Evolutionary conservation across 1,284 basidiomycete genomes (phyloP), one percentile per base, ranked within the genome.

Genomic region (Naganishia sp.): DNA sequence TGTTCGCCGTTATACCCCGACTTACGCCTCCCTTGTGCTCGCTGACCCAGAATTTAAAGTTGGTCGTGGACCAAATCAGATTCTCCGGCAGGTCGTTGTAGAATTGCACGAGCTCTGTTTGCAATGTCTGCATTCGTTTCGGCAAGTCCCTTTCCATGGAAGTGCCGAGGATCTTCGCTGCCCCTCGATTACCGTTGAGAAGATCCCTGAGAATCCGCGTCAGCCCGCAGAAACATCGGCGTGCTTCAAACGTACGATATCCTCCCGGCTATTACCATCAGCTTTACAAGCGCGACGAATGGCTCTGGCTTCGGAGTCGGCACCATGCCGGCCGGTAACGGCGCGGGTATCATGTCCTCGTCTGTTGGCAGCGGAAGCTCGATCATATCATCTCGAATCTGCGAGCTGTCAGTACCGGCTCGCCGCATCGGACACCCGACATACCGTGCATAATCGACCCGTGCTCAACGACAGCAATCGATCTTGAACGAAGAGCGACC

Each of bases 231-330:
- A 18, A 15, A 16, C 15, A 11, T 15, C 11, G 18, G 18, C 9
- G 4, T 4, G 2, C n/a, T 3, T 6, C 3, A 7, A 0, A 64
- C 55, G 0, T 68, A 25, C 59, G 74, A 69, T 65, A 82, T 81
- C 21, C 80, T 70, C 4, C 80, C 81, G 48, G 77, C 78, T n/a
- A 82, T 75, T 7, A 82, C 77, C 79, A 81, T 79, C 18, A 81
- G 72, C 64, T 78, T 75, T 10, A 78, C 77, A 21, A 80, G 70
- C 57, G 79, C 77, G 7, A 79, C 78, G 67, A 79, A 81, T 0
- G 81, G 79, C 75, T 44, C 78, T 68, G 45, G 70, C 57, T 61
- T 79, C 75, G 36, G 63, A 33, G 6, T 70, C 53, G 16, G 72
- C 68, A 16, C 66, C 70, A 33, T 69, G 72, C 65, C 53, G 67